phyloP scores from a whole-genome alignment of 352 stramenopile genomes.

The Phytophthora sansomeana region DNA sequence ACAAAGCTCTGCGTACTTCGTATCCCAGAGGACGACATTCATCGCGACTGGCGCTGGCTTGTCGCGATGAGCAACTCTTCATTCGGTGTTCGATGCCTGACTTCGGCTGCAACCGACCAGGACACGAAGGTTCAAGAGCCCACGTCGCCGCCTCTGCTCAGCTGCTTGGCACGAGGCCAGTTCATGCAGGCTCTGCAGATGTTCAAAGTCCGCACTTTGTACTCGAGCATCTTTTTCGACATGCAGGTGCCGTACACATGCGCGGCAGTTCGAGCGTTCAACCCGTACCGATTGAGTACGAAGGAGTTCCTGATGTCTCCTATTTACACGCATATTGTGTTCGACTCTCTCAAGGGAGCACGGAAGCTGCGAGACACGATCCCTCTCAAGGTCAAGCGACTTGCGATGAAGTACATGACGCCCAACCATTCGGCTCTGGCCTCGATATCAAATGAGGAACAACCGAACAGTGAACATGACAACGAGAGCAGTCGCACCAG shows the following conservation, averaged over 20 bases:
- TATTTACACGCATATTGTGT: slow-evolving; percentile 74
- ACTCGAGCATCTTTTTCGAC: slow-evolving; percentile 86
- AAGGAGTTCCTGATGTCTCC: slow-evolving; percentile 59
- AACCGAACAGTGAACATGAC: slow-evolving; percentile 10
- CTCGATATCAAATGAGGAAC: slow-evolving; percentile 33
- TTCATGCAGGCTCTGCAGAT: slow-evolving; percentile 80
- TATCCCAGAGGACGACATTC: slow-evolving; percentile 59
- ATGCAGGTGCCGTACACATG: slow-evolving; percentile 85
- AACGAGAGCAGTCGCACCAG: slow-evolving; percentile 22
- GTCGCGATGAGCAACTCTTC: slow-evolving; percentile 63
- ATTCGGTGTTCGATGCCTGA: slow-evolving; percentile 53
- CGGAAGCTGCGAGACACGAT: slow-evolving; percentile 70
- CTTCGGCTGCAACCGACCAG: slow-evolving; percentile 17
- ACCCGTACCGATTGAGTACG: slow-evolving; percentile 71
- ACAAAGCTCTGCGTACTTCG: slow-evolving; percentile 46
- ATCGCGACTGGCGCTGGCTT: slow-evolving; percentile 72
- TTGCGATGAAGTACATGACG: slow-evolving; percentile 38
- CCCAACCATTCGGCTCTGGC: slow-evolving; percentile 28
- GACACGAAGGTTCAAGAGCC: not conserved
- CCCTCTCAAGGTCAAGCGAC: slow-evolving; percentile 50
- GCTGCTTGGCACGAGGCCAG: slow-evolving; percentile 69
- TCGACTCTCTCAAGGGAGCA: slow-evolving; percentile 62
- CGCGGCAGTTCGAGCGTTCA: slow-evolving; percentile 77
- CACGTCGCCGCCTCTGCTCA: slow-evolving; percentile 48
- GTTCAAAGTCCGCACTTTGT: slow-evolving; percentile 74